Evolutionary conservation across 768 basidiomycete genomes (phyloP).

Genomic region (Tricholoma saponaceum): DNA sequence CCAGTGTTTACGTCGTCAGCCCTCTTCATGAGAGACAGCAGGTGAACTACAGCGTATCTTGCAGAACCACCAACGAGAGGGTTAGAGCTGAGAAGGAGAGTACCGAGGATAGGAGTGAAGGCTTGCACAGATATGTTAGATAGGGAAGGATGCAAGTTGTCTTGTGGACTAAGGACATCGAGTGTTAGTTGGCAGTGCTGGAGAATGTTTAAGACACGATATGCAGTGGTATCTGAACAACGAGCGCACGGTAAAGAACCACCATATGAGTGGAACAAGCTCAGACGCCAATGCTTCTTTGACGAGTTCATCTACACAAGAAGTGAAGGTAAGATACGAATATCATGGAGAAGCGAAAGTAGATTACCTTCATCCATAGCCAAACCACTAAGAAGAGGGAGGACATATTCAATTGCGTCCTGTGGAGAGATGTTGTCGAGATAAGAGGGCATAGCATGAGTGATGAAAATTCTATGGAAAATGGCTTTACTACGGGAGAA

Average conservation of each 20-base stretch:
- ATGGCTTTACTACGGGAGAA: conserved; percentile 73
- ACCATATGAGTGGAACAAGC: conserved; percentile 84
- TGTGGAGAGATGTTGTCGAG: conserved; percentile 73
- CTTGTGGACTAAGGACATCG: conserved; percentile 35
- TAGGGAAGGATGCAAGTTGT: conserved; percentile 28
- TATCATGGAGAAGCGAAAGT: conserved; percentile 2
- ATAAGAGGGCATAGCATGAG: conserved; percentile 76
- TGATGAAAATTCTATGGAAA: conserved; percentile 72
- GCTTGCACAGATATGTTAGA: conserved; percentile 68
- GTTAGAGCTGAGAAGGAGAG: conserved; percentile 80
- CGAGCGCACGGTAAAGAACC: conserved; percentile 69
- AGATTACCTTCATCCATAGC: conserved; percentile 78
- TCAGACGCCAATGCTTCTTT: conserved; percentile 84
- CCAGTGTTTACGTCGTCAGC: conserved; percentile 45
- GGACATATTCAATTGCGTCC: conserved; percentile 90
- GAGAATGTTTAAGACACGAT: conserved; percentile 5
- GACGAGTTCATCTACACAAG: conserved; percentile 76
- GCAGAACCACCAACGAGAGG: conserved; percentile 68
- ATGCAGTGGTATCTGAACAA: conserved; percentile 5
- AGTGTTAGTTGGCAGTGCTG: conserved; percentile 69
- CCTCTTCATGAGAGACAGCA: conserved; percentile 66
- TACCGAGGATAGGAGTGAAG: conserved; percentile 90
- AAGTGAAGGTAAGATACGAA: conserved; percentile 5
- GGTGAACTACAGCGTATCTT: conserved; percentile 71
- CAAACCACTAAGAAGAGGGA: conserved; percentile 82